Percentiles rank a stretch among this genome's conserved stretches.
Conservation (phyloP, 306 rosid species). For the Gynostemma pentaphyllum region DNA sequence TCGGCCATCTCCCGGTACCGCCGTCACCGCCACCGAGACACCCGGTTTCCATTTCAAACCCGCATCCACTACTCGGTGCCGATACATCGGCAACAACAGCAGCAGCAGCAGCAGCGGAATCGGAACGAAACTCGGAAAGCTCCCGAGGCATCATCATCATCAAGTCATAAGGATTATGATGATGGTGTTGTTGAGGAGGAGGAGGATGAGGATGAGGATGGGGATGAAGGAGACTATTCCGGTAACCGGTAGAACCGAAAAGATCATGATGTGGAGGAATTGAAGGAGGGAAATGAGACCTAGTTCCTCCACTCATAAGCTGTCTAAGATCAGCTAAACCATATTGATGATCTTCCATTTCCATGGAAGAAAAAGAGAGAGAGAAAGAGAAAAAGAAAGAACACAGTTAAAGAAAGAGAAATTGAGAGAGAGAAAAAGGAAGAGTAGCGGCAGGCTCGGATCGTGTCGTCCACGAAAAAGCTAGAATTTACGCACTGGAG, state of each 20-base stretch:
- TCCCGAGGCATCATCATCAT: conserved; percentile 12
- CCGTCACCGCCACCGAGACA: conserved; percentile 38
- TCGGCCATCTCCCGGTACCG: conserved; percentile 76
- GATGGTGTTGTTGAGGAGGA: background rate
- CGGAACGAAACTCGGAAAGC: conserved; percentile 26
- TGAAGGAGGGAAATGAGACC: conserved; percentile 2
- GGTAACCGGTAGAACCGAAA: too few relatives aligned
- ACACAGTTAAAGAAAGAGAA: background rate
- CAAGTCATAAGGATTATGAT: conserved; percentile 6
- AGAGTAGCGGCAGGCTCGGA: conserved; percentile 17
- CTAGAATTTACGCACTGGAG: conserved; percentile 14
- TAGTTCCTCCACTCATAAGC: background rate
- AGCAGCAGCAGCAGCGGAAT: conserved; percentile 23
- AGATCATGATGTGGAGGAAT: conserved; percentile 7
- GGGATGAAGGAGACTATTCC: too few relatives aligned
- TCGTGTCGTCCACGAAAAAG: conserved; percentile 22
- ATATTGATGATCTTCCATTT: conserved; percentile 18
- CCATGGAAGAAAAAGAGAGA: background rate
- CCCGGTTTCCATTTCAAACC: conserved; percentile 45
- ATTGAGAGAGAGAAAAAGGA: too few relatives aligned
- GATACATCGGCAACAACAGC: conserved; percentile 17
- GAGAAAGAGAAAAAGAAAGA: background rate
- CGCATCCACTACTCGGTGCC: conserved; percentile 15
- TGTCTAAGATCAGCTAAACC: conserved; percentile 13
- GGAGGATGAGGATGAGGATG: background rate